phyloP scores from a whole-genome alignment of 345 rosid species.

The Lepidium aucheri region DNA sequence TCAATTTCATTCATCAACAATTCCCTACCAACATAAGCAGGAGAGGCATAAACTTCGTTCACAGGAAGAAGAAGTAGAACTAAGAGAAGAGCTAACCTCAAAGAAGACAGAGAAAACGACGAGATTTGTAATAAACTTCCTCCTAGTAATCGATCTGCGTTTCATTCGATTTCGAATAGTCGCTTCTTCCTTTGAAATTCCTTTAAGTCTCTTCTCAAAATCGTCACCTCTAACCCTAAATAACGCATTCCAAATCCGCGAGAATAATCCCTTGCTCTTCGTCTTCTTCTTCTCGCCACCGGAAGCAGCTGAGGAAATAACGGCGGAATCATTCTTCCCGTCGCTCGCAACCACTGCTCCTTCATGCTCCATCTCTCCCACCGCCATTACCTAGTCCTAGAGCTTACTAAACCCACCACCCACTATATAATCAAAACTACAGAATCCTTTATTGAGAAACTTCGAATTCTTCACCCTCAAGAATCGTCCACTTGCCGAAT shows the following conservation, averaged over 20 bases:
- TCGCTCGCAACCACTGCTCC: not conserved
- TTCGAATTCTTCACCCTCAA: not conserved
- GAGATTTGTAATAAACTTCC: conserved; percentile 47
- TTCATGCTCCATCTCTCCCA: conserved; percentile 14
- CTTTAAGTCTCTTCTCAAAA: conserved; percentile 77
- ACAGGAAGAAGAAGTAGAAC: not conserved
- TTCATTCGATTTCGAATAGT: too few species aligned
- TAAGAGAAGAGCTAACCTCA: conserved; percentile 36
- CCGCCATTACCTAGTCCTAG: not conserved
- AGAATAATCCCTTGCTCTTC: too few species aligned
- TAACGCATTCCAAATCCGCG: conserved; percentile 49
- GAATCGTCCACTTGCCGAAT: not conserved
- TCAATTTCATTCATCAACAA: not conserved
- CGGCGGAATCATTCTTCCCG: too few species aligned
- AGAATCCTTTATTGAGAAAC: not conserved
- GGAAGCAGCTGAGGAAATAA: too few species aligned
- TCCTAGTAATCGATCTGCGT: conserved; percentile 49
- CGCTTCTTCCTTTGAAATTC: conserved; percentile 29
- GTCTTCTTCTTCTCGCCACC: too few species aligned
- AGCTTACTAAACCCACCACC: not conserved
- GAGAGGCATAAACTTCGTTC: not conserved
- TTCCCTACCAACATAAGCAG: not conserved
- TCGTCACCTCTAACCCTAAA: conserved; percentile 57
- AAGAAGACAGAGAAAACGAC: conserved; percentile 57
- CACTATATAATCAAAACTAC: not conserved